These are phyloP conservation scores for Cladosporium sp. DNA, from an alignment of 2,329 filamentous ascomycete species.

Conservation along the genomic window DNA sequence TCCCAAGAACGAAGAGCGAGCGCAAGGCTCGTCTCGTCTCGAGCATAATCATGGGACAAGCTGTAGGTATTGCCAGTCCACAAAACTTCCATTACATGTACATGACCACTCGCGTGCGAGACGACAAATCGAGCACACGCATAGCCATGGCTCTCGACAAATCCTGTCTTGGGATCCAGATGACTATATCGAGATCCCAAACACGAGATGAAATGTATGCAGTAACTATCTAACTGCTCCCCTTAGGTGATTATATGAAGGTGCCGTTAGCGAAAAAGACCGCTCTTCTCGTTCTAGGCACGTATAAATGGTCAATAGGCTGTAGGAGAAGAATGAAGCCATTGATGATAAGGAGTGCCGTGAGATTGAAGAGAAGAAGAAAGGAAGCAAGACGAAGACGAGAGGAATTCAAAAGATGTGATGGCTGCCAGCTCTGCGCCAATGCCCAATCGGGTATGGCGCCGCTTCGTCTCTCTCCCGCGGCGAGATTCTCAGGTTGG, in stretches of 20 bases:
- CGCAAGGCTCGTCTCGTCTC: too few species aligned
- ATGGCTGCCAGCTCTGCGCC: slow-evolving; percentile 1
- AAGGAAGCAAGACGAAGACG: slow-evolving; percentile 19
- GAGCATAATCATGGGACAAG: too few species aligned
- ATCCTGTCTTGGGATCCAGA: too few species aligned
- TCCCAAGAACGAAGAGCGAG: too few species aligned
- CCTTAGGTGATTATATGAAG: slow-evolving; percentile 68
- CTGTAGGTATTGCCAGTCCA: too few species aligned
- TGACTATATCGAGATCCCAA: too few species aligned
- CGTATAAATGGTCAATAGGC: slow-evolving; percentile 86
- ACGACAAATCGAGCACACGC: too few species aligned
- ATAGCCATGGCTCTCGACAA: too few species aligned
- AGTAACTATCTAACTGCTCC: slow-evolving; percentile 86
- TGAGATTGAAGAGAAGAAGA: slow-evolving; percentile 38
- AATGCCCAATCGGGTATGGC: background rate
- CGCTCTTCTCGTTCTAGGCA: slow-evolving; percentile 78
- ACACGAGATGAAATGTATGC: slow-evolving; percentile 8
- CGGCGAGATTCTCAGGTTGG: slow-evolving; percentile 1
- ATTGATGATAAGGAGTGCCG: slow-evolving; percentile 96
- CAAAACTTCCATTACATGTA: too few species aligned
- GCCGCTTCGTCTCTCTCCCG: slow-evolving; percentile 11
- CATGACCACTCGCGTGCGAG: too few species aligned
- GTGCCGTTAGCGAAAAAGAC: slow-evolving; percentile 99
- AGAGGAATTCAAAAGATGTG: slow-evolving; percentile 13
- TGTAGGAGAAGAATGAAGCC: slow-evolving; percentile 54